phyloP scores from a whole-genome alignment of 2,329 filamentous ascomycete species.

The Cytospora schulzeri region DNA sequence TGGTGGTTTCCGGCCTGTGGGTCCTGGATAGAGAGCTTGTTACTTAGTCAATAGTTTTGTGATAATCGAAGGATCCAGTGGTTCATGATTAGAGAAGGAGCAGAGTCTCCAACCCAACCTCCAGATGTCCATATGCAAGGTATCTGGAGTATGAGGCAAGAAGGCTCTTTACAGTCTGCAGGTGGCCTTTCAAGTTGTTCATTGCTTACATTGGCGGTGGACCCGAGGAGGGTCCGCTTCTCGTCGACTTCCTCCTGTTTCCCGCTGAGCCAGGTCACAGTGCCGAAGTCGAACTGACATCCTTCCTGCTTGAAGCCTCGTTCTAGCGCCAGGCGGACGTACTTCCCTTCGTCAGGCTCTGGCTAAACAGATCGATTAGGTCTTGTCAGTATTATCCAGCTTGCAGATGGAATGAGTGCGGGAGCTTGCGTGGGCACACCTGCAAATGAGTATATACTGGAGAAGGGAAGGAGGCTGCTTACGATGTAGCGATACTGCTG shows the following conservation, averaged over 20 bases:
- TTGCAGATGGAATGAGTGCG: neutral
- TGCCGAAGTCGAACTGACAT: slow-evolving; percentile 5
- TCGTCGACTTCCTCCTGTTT: slow-evolving; percentile 13
- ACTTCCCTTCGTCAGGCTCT: neutral
- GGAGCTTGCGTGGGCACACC: no score
- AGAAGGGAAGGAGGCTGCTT: no score
- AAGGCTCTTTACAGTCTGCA: no score
- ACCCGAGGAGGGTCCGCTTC: slow-evolving; percentile 6
- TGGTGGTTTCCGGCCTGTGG: neutral
- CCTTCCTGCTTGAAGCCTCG: neutral
- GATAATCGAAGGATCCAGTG: neutral
- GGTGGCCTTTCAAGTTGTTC: neutral
- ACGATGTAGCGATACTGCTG: neutral
- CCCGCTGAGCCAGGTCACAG: slow-evolving; percentile 4
- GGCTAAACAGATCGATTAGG: neutral
- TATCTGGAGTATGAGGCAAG: no score
- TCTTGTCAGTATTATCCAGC: no score
- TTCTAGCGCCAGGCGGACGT: slow-evolving; percentile 7
- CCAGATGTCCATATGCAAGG: no score
- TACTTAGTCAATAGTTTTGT: no score
- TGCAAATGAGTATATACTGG: no score
- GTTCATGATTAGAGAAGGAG: neutral
- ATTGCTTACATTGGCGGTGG: neutral
- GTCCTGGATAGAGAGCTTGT: neutral
- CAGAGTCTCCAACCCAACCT: no score